A percentile compares a stretch with the other conserved stretches of the same genome.
Evolutionary conservation across 352 stramenopile genomes (phyloP).

Genomic region (Globisporangium orthogonon): DNA sequence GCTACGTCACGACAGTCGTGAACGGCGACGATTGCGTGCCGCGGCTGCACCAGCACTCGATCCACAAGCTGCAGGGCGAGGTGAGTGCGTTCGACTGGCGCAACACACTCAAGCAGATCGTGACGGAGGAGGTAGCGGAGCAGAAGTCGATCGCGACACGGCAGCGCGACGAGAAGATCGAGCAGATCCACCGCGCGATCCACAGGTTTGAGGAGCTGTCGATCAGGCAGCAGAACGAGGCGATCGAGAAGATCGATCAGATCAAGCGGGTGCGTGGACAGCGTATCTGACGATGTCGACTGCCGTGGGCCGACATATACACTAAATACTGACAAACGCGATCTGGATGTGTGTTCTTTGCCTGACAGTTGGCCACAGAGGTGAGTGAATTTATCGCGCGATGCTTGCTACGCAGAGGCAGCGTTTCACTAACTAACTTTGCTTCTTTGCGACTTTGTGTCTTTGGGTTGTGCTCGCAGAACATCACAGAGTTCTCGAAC

Average conservation of each 20-base stretch:
- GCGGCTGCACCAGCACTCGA: slow-evolving; percentile 68
- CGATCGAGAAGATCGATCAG: slow-evolving; percentile 40
- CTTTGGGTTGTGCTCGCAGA: slow-evolving; percentile 15
- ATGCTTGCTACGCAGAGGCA: no score
- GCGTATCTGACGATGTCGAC: background rate
- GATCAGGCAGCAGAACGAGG: slow-evolving; percentile 33
- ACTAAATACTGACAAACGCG: background rate
- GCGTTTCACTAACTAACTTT: no score
- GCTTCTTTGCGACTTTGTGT: no score
- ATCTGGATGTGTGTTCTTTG: background rate
- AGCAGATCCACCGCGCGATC: slow-evolving; percentile 36
- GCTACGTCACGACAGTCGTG: slow-evolving; percentile 65
- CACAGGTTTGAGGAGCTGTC: slow-evolving; percentile 36
- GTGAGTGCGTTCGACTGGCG: slow-evolving; percentile 68
- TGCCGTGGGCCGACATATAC: no score
- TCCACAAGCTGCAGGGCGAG: slow-evolving; percentile 56
- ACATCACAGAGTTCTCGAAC: slow-evolving; percentile 43
- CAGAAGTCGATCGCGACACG: slow-evolving; percentile 39
- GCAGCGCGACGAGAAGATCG: slow-evolving; percentile 42
- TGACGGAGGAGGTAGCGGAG: slow-evolving; percentile 52
- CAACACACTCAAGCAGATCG: slow-evolving; percentile 38
- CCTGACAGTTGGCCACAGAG: slow-evolving; percentile 27
- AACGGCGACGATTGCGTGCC: slow-evolving; percentile 82
- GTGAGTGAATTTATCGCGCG: slow-evolving; percentile 6
- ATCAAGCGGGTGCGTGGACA: slow-evolving; percentile 28